Percentiles rank a stretch among this genome's conserved stretches.
Conservation (phyloP, 768 basidiomycete genomes). For the Tephrocybe sp. region DNA sequence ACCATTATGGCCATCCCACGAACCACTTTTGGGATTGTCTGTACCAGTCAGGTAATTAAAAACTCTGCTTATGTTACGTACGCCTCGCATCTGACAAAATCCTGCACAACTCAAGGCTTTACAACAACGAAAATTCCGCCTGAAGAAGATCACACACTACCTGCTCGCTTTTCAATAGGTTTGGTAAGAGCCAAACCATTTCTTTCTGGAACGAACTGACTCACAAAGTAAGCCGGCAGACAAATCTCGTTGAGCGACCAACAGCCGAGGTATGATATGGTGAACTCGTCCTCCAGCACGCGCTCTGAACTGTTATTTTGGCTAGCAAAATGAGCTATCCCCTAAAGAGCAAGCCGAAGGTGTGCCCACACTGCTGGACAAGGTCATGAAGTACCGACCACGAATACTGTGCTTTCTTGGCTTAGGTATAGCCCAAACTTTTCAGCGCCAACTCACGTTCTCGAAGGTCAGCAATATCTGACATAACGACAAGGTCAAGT, state of each 20-base stretch:
- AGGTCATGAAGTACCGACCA: conserved; percentile 58
- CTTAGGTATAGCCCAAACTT: conserved; percentile 52
- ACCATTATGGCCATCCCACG: conserved; percentile 77
- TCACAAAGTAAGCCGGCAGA: conserved; percentile 40
- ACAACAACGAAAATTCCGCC: conserved; percentile 54
- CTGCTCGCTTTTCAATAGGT: conserved; percentile 58
- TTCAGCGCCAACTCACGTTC: conserved; percentile 26
- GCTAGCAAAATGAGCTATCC: conserved; percentile 57
- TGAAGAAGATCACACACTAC: conserved; percentile 60
- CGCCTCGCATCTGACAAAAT: neutral
- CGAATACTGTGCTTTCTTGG: conserved; percentile 79
- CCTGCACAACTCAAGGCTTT: conserved; percentile 43
- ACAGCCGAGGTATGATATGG: conserved; percentile 42
- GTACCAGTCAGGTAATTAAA: conserved; percentile 53
- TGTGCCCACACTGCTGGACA: conserved; percentile 59
- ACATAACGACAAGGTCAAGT: neutral
- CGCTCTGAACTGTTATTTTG: neutral
- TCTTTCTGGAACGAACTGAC: neutral
- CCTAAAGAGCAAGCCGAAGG: conserved; percentile 47
- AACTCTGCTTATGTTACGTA: neutral
- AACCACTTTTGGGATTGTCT: conserved; percentile 86
- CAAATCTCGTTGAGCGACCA: conserved; percentile 72
- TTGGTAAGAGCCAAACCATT: conserved; percentile 46
- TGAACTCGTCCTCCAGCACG: neutral
- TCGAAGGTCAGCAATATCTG: conserved; percentile 13